Evolutionary conservation across 208 protist genomes (phyloP).

Genomic region (Wallacemonas sp.): DNA sequence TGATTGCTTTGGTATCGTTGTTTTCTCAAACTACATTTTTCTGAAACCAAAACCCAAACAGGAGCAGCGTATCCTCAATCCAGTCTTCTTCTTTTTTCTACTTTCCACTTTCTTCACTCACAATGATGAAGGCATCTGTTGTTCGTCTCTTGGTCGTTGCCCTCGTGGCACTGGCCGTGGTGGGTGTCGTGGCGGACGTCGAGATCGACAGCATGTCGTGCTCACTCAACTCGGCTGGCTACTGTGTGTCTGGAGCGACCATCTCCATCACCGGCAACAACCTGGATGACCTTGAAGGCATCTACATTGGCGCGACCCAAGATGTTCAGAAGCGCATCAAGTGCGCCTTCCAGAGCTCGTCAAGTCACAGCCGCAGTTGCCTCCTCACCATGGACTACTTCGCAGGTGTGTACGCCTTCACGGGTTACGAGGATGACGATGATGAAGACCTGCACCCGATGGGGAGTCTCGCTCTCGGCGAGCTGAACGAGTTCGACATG

Average conservation of each 20-base stretch:
- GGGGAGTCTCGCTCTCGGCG: background rate
- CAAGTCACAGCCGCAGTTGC: background rate
- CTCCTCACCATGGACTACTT: conserved; percentile 5
- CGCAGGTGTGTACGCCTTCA: background rate
- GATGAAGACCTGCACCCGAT: background rate
- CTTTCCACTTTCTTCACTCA: background rate
- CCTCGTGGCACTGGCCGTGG: background rate
- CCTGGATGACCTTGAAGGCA: conserved; percentile 1
- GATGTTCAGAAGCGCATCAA: background rate
- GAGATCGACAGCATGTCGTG: conserved; percentile 6
- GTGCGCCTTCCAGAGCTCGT: background rate
- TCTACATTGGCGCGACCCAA: conserved; percentile 15
- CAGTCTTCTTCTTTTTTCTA: background rate
- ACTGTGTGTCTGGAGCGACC: background rate
- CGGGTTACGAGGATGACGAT: background rate
- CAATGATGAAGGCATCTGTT: background rate
- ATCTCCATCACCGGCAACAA: conserved; percentile 19
- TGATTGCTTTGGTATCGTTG: no score
- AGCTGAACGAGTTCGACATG: background rate
- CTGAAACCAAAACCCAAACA: no score
- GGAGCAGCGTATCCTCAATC: background rate
- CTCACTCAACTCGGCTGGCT: background rate
- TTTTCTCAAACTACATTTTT: no score
- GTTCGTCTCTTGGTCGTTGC: background rate
- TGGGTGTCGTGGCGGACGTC: background rate